Percentiles rank a stretch among this genome's conserved stretches.
These are phyloP conservation scores for Fomitopsis pulvina DNA, from an alignment of 768 basidiomycete genomes.

Conservation along the genomic window DNA sequence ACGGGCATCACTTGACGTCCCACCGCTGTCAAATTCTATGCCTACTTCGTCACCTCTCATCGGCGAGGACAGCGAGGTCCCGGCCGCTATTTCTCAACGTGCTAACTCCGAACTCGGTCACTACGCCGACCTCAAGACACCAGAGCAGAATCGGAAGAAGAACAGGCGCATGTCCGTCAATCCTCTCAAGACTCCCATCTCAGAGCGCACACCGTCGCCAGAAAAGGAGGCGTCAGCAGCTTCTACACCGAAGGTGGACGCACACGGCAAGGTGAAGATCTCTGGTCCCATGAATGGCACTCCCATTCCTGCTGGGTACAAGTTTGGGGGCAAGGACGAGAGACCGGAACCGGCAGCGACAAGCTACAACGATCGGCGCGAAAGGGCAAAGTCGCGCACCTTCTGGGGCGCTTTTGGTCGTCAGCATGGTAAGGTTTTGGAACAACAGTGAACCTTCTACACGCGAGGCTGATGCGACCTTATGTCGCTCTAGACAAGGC, in stretches of 20 bases:
- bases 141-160: slow-evolving; percentile 53
- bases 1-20: slow-evolving; percentile 37
- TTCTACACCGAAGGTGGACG: slow-evolving; percentile 42
- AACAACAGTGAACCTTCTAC: background rate
- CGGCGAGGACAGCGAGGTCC: slow-evolving; percentile 23
- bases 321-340: slow-evolving; percentile 78
- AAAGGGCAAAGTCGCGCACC: slow-evolving; percentile 87
- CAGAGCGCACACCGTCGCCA: slow-evolving; percentile 35
- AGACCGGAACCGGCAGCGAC: slow-evolving; percentile 25
- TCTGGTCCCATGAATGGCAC: slow-evolving; percentile 82
- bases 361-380: slow-evolving; percentile 58
- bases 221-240: slow-evolving; percentile 47
- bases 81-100: slow-evolving; percentile 37
- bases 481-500: slow-evolving; percentile 25
- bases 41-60: slow-evolving; percentile 43
- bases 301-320: slow-evolving; percentile 83
- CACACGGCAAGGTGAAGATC: slow-evolving; percentile 70
- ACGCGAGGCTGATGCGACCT: slow-evolving; percentile 1
- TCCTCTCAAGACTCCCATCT: slow-evolving; percentile 44
- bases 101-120: slow-evolving; percentile 81
- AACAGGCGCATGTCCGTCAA: slow-evolving; percentile 60
- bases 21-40: slow-evolving; percentile 57
- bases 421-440: slow-evolving; percentile 37
- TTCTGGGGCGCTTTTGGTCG: slow-evolving; percentile 81
- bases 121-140: slow-evolving; percentile 60